These are phyloP conservation scores for Pinus tabuliformis DNA, from an alignment of 75 land plant species.

Conservation along the genomic window DNA sequence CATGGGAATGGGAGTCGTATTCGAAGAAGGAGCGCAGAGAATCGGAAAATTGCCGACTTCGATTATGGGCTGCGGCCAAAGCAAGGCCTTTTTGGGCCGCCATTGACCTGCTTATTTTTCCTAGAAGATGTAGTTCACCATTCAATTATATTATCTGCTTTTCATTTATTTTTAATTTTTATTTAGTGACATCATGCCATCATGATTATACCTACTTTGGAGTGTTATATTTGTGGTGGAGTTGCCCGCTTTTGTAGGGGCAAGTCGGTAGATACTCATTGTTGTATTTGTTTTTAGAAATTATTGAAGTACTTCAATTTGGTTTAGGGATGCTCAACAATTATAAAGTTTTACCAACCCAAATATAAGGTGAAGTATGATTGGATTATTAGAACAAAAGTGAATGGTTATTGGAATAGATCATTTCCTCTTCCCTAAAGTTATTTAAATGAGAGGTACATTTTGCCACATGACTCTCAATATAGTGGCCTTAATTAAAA, in stretches of 20 bases:
- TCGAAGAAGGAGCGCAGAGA: slow-evolving; percentile 62
- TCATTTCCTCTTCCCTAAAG: neutral
- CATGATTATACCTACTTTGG: too few relatives aligned
- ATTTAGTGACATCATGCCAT: too few relatives aligned
- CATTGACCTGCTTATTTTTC: too few relatives aligned
- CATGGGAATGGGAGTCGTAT: slow-evolving; percentile 87
- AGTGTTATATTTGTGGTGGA: neutral
- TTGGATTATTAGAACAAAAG: slow-evolving; percentile 72
- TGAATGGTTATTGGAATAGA: slow-evolving; percentile 74
- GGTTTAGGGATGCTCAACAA: slow-evolving; percentile 67
- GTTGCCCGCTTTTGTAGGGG: neutral
- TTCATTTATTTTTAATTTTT: too few relatives aligned
- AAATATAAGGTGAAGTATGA: slow-evolving; percentile 49
- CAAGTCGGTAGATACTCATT: neutral
- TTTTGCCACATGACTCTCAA: slow-evolving; percentile 56
- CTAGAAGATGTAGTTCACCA: too few relatives aligned
- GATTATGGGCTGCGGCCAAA: slow-evolving; percentile 69
- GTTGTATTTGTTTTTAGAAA: slow-evolving; percentile 37
- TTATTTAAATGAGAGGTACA: slow-evolving; percentile 19
- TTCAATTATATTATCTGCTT: too few relatives aligned
- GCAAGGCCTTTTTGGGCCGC: slow-evolving; percentile 3
- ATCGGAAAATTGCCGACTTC: slow-evolving; percentile 53
- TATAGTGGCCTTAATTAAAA: slow-evolving; percentile 70
- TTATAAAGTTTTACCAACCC: slow-evolving; percentile 49
- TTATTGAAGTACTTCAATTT: slow-evolving; percentile 76